Base-by-base conservation (phyloP, 306 rosid species). In the Rosa lucieae region DNA sequence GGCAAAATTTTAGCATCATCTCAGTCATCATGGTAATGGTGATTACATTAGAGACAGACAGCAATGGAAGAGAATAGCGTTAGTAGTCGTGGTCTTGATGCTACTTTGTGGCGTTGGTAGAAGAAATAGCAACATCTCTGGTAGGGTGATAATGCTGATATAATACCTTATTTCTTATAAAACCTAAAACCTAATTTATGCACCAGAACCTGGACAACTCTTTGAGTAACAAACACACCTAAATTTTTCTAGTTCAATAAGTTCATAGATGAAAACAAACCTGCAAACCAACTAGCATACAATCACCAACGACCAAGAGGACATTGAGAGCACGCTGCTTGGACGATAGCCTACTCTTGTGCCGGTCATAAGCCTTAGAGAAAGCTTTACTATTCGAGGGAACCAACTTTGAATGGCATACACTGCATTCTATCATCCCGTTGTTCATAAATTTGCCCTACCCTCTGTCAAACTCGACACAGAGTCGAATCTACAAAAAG, bases 361-460 rank as follows among this genome's bases (percentile, higher is more conserved):
- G 97, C 40, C 89, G 84, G 85, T 96, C 99, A 82, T 96, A 96
- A 46, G 99, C 99, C 91, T 90, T 89, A 8, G 96, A 89, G 79
- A 87, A 78, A 80, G 93, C 44, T 82, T 88, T 96, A 47, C 89
- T 13, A 65, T 86, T 79, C 0, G 97, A 96, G 52, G 98, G 83
- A 82, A 92, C 88, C 94, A 96, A 83, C 87, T 90, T 89, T 37
- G 99, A 91, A 81, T 85, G 99, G 86, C 99, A 96, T 49, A 92
- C 97, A 83, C 91, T 90, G 96, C 99, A 96, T 91, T 96, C 99
- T 82, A 90, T 78, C 94, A 91, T 89, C 86, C 97, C 96, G 89
- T 87, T 93, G 77, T 86, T 92, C 94, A 87, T 85, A 44, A 73
- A 75, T 32, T 79, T 67, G 49, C 81, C 43, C 89, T 84, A 39